Evolutionary conservation across 805 yeast genomes (phyloP), one percentile per base, ranked within the genome.

Genomic region (Candida nemodendra): DNA sequence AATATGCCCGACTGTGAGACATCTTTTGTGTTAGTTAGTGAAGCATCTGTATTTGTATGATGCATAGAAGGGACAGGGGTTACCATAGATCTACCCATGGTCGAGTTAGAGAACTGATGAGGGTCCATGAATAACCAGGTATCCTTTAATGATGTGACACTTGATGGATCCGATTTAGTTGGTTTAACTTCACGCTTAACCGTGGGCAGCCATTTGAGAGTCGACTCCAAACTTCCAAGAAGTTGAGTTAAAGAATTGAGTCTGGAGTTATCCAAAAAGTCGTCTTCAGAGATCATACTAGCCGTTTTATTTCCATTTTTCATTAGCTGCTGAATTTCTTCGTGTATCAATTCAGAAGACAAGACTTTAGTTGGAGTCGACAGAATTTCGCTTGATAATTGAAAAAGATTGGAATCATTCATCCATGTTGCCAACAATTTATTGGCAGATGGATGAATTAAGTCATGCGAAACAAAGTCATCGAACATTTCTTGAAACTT

Each of bases 131-230:
- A 50, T 17, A 47, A 50, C 68, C 68, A 64, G 6, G 49, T 42
- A 18, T 60, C 61, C 27, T 53, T 56, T 27, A 61, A 39, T 11
- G 44, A 37, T 18, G 55, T 50, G n/a, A 49, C 38, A 30, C 39
- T 50, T 6, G 50, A 37, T 6, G 41, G 26, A 11, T 45, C 38
- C 0, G 31, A n/a, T 11, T 13, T 36, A 1, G 25, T 14, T 12
- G 39, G 36, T 11, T 33, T 38, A 5, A 63, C 56, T 7, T 66
- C 68, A 36, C 74, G 72, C 37, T 74, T 66, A 53, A 80, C 59
- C 4, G 53, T 53, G 0, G 85, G 82, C 30, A 85, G 65, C 84
- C 89, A 81, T 13, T 65, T 50, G 27, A 76, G 57, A 3, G 80
- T 62, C 79, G 88, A 77, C 13, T 68, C 62, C 1, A 81, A 47